These are phyloP conservation scores for Fusarium gaditjirri DNA, from an alignment of 2,329 filamentous ascomycete species.

Conservation along the genomic window DNA sequence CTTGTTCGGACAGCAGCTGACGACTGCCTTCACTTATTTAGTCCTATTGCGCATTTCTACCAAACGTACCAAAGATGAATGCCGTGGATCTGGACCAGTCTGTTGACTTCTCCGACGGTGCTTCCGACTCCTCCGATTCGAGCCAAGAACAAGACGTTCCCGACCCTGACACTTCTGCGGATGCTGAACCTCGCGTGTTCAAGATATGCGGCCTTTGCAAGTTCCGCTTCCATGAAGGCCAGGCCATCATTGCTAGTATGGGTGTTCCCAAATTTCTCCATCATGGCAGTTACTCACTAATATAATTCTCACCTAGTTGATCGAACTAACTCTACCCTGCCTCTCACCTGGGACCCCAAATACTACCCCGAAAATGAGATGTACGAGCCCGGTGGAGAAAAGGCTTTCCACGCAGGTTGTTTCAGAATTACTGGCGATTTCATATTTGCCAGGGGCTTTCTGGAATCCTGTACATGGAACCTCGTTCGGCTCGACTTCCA, in stretches of 20 bases:
- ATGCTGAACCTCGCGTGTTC: background rate
- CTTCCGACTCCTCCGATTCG: background rate
- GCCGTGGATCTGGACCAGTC: too few species aligned
- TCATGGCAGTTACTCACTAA: background rate
- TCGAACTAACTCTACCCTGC: background rate
- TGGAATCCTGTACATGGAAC: background rate
- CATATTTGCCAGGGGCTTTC: background rate
- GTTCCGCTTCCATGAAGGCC: background rate
- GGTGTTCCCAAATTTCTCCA: background rate
- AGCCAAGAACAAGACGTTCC: background rate
- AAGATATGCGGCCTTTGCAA: background rate
- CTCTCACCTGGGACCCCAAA: background rate
- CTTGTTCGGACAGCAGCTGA: too few species aligned
- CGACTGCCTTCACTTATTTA: too few species aligned
- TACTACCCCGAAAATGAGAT: background rate
- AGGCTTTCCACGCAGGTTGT: background rate
- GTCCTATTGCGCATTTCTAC: too few species aligned
- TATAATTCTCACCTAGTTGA: background rate
- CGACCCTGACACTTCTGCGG: background rate
- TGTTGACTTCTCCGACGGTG: background rate
- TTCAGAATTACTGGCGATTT: background rate
- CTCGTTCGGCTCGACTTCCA: fast-evolving
- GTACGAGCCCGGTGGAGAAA: fast-evolving
- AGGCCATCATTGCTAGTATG: background rate
- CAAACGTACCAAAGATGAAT: too few species aligned